phyloP scores from a whole-genome alignment of 352 stramenopile species.

The Blastocystis sp. region DNA sequence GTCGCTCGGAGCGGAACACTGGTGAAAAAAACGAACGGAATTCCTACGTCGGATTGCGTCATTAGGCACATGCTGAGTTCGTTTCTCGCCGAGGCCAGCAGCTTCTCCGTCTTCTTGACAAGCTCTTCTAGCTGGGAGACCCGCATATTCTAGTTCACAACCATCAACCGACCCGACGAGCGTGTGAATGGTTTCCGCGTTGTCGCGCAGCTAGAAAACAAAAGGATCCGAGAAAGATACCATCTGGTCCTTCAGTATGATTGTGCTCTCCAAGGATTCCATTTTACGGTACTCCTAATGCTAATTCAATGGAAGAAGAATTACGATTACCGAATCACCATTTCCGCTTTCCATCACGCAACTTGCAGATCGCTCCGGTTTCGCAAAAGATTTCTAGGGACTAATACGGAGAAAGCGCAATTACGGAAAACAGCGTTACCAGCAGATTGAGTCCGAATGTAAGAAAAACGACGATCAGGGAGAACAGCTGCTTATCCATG shows the following conservation, averaged over 20 bases:
- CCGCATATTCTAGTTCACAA: neutral
- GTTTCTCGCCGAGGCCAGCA: slow-evolving; percentile 11
- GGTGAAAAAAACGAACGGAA: neutral
- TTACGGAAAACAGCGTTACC: neutral
- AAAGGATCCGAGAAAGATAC: too few species aligned
- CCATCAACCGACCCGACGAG: neutral
- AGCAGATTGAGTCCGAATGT: neutral
- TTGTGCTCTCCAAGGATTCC: neutral
- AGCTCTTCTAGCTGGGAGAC: neutral
- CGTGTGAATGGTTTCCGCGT: too few species aligned
- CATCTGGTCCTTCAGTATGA: too few species aligned
- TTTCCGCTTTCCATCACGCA: neutral
- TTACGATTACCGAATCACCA: neutral
- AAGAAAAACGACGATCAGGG: neutral
- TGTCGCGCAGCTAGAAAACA: too few species aligned
- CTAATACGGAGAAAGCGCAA: neutral
- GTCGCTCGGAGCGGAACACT: neutral
- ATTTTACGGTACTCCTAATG: neutral
- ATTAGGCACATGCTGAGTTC: neutral
- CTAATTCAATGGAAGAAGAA: neutral
- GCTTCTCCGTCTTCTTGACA: slow-evolving; percentile 26
- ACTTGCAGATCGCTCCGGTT: neutral
- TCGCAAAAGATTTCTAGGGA: neutral
- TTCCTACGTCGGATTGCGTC: neutral
- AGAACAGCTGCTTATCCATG: slow-evolving; percentile 27